A percentile compares a stretch with the other conserved stretches of the same genome.
Evolutionary conservation across 257 asterid genomes (phyloP).

Genomic region (Solanum sejunctum): DNA sequence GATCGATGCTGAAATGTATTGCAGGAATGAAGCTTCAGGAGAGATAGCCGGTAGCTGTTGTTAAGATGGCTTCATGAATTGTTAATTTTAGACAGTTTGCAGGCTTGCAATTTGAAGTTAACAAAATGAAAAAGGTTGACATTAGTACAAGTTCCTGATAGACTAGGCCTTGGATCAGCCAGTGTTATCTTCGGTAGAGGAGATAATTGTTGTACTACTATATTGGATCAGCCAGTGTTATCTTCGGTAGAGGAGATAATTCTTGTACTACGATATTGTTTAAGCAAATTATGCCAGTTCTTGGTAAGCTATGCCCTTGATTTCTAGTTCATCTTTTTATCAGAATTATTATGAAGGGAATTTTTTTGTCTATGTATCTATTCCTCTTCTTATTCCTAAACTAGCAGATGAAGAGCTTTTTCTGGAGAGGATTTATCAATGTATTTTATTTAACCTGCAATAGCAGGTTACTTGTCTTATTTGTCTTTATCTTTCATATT

Average conservation of each 20-base stretch:
- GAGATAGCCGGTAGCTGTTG: neutral
- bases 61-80: neutral
- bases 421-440: neutral
- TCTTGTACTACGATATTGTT: neutral
- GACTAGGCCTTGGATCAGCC: neutral
- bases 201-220: neutral
- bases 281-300: neutral
- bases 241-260: neutral
- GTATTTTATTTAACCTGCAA: neutral
- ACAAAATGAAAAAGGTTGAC: neutral
- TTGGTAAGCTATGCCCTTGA: neutral
- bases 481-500: neutral
- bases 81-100: neutral
- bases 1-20: neutral
- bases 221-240: neutral
- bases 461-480: neutral
- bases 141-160: neutral
- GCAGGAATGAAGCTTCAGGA: neutral
- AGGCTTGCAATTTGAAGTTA: neutral
- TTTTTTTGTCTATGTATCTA: neutral
- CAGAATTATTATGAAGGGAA: neutral
- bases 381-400: neutral
- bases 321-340: neutral
- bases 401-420: neutral
- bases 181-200: neutral